These are phyloP conservation scores for Aspergillus tubingensis DNA, from an alignment of 2,329 filamentous ascomycete species.

Conservation along the genomic window DNA sequence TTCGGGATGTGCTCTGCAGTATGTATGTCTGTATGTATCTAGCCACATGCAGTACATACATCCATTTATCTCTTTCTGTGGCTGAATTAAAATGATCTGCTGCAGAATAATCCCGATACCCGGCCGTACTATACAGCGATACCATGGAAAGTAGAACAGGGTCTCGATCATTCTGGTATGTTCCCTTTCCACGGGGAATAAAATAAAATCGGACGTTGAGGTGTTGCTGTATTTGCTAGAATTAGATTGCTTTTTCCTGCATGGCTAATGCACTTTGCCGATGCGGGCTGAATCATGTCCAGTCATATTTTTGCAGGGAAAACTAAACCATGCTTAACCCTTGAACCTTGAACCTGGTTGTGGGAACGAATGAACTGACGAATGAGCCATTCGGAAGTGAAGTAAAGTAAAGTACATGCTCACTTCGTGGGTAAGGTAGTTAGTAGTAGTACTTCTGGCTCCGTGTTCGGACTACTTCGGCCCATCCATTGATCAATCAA, in stretches of 20 bases:
- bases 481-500: background rate
- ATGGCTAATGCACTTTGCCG: background rate
- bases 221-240: background rate
- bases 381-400: too few species aligned
- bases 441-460: too few species aligned
- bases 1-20: too few species aligned
- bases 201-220: background rate
- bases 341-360: too few species aligned
- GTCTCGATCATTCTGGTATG: background rate
- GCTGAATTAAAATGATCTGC: constrained; percentile 4
- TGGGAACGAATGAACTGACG: too few species aligned
- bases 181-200: background rate
- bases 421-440: too few species aligned
- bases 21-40: too few species aligned
- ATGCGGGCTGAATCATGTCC: background rate
- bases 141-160: too few species aligned
- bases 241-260: background rate
- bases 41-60: too few species aligned
- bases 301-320: background rate
- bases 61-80: too few species aligned
- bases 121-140: background rate
- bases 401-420: too few species aligned
- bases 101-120: background rate
- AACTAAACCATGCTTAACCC: too few species aligned
- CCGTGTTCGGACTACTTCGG: background rate